Evolutionary conservation across 345 rosid genomes (phyloP).

Genomic region (thale cress (Arabidopsis thaliana)): TAIR10.1 NC_003076.8:659501-660000

Average conservation of each 20-base stretch:
- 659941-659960: too few relatives aligned
- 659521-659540: slow-evolving; percentile 50
- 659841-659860: too few relatives aligned
- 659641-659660: slow-evolving; percentile 13
- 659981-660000: too few relatives aligned
- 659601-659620: slow-evolving; percentile 16
- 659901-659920: too few relatives aligned
- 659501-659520: slow-evolving; percentile 82
- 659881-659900: too few relatives aligned
- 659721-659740: neutral
- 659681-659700: neutral
- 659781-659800: neutral
- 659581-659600: slow-evolving; percentile 19
- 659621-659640: slow-evolving; percentile 17
- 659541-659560: slow-evolving; percentile 24
- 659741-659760: neutral
- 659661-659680: slow-evolving; percentile 26
- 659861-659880: too few relatives aligned
- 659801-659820: too few relatives aligned
- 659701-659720: neutral
- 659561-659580: slow-evolving; percentile 40
- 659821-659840: too few relatives aligned
- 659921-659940: too few relatives aligned
- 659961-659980: too few relatives aligned
- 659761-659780: neutral